Evolutionary conservation across 1,139 yeast genomes (phyloP).

Genomic region (Debaryomycetaceae sp.): DNA sequence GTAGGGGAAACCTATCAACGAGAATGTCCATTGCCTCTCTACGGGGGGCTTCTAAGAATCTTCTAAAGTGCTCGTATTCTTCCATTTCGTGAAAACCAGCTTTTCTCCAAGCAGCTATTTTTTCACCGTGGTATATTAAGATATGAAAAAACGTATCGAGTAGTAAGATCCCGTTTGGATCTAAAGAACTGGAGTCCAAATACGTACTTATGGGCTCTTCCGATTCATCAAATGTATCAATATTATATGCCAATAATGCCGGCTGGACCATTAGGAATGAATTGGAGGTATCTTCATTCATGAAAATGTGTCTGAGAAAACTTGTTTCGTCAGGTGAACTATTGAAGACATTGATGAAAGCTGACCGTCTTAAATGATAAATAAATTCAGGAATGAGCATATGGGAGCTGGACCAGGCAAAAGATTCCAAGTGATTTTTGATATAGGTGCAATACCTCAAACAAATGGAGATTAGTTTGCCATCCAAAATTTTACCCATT

Average conservation of each 20-base stretch:
- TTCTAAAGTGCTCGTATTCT: slow-evolving; percentile 60
- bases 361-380: slow-evolving; percentile 69
- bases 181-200: slow-evolving; percentile 83
- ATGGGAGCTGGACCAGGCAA: slow-evolving; percentile 73
- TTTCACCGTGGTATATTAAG: slow-evolving; percentile 64
- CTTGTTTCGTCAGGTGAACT: slow-evolving; percentile 80
- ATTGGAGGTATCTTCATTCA: slow-evolving; percentile 77
- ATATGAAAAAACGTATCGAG: slow-evolving; percentile 94
- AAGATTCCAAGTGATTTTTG: slow-evolving; percentile 71
- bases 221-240: slow-evolving; percentile 44
- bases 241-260: slow-evolving; percentile 67
- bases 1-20: slow-evolving; percentile 68
- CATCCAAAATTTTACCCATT: slow-evolving; percentile 81
- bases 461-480: slow-evolving; percentile 79
- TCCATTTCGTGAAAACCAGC: slow-evolving; percentile 64
- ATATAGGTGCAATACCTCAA: slow-evolving; percentile 84
- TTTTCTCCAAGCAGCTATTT: slow-evolving; percentile 67
- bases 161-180: slow-evolving; percentile 64
- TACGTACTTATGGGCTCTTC: slow-evolving; percentile 91
- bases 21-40: slow-evolving; percentile 64
- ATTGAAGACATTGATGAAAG: slow-evolving; percentile 66
- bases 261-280: slow-evolving; percentile 98
- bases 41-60: slow-evolving; percentile 62
- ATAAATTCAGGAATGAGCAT: slow-evolving; percentile 75
- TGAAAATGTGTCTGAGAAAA: slow-evolving; percentile 61